These are phyloP conservation scores for Saccharum spontaneum DNA, from an alignment of 176 grass and related monocot species.

Conservation along the genomic window DNA sequence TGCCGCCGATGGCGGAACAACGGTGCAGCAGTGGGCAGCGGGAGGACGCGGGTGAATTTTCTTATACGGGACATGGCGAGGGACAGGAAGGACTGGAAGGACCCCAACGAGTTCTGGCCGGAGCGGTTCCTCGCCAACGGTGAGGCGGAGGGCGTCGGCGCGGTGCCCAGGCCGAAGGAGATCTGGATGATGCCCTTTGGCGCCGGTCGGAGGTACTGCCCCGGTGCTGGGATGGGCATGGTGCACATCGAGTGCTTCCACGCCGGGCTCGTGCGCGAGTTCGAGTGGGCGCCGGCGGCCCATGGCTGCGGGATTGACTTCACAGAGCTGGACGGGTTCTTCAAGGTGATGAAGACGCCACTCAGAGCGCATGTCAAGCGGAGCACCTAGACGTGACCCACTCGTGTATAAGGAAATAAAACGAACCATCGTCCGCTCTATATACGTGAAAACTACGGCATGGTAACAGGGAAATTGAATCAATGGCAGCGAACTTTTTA, in stretches of 20 bases:
- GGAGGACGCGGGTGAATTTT: background rate
- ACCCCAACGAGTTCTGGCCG: slow-evolving; percentile 37
- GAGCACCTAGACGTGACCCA: background rate
- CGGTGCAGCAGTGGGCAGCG: no score
- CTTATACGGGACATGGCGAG: background rate
- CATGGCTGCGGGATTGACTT: background rate
- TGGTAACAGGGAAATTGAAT: no score
- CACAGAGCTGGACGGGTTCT: background rate
- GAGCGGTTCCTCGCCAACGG: slow-evolving; percentile 52
- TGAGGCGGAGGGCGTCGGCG: background rate
- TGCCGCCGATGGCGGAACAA: no score
- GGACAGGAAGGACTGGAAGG: background rate
- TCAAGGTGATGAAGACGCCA: background rate
- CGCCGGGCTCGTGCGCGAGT: background rate
- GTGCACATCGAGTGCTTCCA: background rate
- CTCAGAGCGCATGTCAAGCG: background rate
- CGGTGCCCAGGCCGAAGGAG: background rate
- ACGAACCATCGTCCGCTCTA: no score
- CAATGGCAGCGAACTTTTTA: no score
- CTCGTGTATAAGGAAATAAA: background rate
- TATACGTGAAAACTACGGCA: no score
- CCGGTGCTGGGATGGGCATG: background rate
- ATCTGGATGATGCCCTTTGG: background rate
- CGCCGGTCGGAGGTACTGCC: background rate
- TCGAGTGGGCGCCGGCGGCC: background rate